A percentile compares a stretch with the other conserved stretches of the same genome.
Evolutionary conservation across 306 rosid genomes (phyloP).

Genomic region (Dalbergia cochinchinensis): DNA sequence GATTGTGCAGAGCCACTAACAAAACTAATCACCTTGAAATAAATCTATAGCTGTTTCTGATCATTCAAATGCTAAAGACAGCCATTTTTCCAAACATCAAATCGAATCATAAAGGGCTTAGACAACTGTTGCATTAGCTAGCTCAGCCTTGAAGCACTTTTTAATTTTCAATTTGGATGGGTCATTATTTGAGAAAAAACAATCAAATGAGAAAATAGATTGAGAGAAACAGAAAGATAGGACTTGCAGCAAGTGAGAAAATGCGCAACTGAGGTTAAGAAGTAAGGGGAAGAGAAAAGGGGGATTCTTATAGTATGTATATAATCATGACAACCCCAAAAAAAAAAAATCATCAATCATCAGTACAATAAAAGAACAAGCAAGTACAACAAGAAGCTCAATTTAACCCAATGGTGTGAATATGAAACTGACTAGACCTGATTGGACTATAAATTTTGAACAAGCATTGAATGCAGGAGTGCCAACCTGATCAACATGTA

Average conservation of each 20-base stretch:
- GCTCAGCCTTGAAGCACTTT: conserved; percentile 1
- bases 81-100: conserved; percentile 15
- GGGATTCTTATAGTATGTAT: conserved; percentile 50
- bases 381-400: conserved; percentile 53
- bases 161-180: conserved; percentile 38
- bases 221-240: not conserved
- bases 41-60: conserved; percentile 24
- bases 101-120: conserved; percentile 12
- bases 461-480: conserved; percentile 29
- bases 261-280: conserved; percentile 9
- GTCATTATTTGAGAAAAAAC: not conserved
- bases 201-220: conserved; percentile 5
- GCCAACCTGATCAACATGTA: conserved; percentile 77
- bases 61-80: not conserved
- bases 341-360: conserved; percentile 43
- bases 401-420: conserved; percentile 50
- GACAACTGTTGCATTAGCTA: not conserved
- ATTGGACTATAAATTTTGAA: conserved; percentile 45
- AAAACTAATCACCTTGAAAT: not conserved
- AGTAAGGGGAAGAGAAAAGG: conserved; percentile 30
- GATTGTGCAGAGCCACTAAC: conserved; percentile 2
- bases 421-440: conserved; percentile 51
- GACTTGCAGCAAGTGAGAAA: conserved; percentile 32
- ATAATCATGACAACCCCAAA: conserved; percentile 48
- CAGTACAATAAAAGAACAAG: conserved; percentile 59